Base-by-base conservation (phyloP, 352 stramenopile genomes). In the Bremia lactucae region DNA sequence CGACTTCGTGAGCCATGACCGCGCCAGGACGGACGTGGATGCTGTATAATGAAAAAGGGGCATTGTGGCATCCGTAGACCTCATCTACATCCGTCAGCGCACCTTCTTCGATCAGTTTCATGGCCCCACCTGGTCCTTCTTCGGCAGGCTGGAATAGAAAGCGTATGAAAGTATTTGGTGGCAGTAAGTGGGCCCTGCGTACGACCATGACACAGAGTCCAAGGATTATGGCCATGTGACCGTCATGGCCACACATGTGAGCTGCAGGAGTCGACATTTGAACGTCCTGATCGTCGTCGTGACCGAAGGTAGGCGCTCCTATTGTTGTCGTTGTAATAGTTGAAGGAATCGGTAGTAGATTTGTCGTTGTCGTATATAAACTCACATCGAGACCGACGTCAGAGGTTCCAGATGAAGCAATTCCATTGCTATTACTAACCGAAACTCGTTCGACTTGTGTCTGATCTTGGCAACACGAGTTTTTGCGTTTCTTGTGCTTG, bases 61-160 rank as follows among this genome's bases (percentile, higher is more conserved):
- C 72, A 48, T 92, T 92, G 61, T 98, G 89, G 37, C 97, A 72
- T 7, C 84, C 93, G 69, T 97, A 97, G n/a, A 95, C 72, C 38
- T 96, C 77, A 31, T 96, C 70, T 20, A 93, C 82, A 29, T 78
- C 48, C 9, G 71, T 52, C 1, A 97, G 59, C n/a, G 93, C 72
- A 10, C 92, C 92, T 46, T 97, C 88, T 49, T 96, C 68, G 24
- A 94, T 83, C 92, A 97, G 97, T 7, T 84, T 72, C 55, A 92
- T 80, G 10, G 80, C 88, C 14, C 94, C 94, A 18, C 85, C 92
- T 4, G 79, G 79, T 19, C 81, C 86, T 49, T 95, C 92, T 54
- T 98, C 94, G 0, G 94, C 93, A n/a, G 94, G 94, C 62, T 98
- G 94, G 56, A 97, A 98, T 23, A 98, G 69, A 16, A 98, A 80